These are phyloP conservation scores for Porphyridium purpureum DNA, from an alignment of 23 red algal species.

Conservation along the genomic window DNA sequence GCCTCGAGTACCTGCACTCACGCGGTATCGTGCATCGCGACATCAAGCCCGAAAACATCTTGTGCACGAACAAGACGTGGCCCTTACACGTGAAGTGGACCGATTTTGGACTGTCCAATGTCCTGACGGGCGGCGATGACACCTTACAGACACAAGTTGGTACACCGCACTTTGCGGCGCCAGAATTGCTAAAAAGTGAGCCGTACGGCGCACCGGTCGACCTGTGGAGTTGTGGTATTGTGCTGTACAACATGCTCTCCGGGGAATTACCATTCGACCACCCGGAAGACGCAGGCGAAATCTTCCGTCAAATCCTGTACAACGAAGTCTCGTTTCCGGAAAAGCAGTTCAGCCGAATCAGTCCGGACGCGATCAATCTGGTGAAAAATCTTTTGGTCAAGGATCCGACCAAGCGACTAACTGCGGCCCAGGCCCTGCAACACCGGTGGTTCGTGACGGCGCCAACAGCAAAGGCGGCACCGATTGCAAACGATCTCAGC, in stretches of 20 bases:
- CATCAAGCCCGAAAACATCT: too few species aligned
- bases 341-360: constrained; percentile 52
- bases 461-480: neutral
- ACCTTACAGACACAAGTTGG: too few species aligned
- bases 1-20: constrained; percentile 52
- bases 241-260: constrained; percentile 20
- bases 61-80: constrained; percentile 31
- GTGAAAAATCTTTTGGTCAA: constrained; percentile 49
- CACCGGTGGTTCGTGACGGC: constrained; percentile 54
- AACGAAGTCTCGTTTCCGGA: constrained; percentile 49
- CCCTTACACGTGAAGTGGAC: constrained; percentile 61
- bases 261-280: constrained; percentile 27
- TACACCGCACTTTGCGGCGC: constrained; percentile 57
- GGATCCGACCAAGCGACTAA: constrained; percentile 48
- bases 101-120: constrained; percentile 84
- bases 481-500: too few species aligned
- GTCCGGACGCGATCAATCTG: constrained; percentile 38
- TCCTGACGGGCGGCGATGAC: constrained; percentile 7
- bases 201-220: constrained; percentile 52
- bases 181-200: constrained; percentile 49
- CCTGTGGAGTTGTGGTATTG: constrained; percentile 18
- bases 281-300: constrained; percentile 51
- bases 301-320: constrained; percentile 38
- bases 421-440: constrained; percentile 36
- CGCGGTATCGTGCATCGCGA: constrained; percentile 80